Base-by-base conservation (phyloP, 2,329 filamentous ascomycete genomes). In the Neophaeococcomyces mojaviensis region DNA sequence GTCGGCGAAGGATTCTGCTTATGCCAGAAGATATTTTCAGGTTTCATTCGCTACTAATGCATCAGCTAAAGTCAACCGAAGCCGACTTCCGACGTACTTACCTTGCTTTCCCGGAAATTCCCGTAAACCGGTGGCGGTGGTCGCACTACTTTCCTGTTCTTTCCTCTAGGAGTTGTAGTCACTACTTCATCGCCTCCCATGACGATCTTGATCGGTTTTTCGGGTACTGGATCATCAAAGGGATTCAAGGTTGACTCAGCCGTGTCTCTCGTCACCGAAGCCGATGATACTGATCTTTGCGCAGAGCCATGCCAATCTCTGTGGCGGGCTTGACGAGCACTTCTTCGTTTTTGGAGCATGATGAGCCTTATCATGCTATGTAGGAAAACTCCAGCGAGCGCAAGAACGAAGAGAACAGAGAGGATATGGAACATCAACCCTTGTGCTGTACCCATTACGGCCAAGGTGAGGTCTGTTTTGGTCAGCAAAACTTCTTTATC, bases 111-210 rank as follows among this genome's bases (percentile, higher is more conserved):
- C 43, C 87, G 74, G 86, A 87, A 94, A 1, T 88, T 68, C 0
- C 88, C 88, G 60, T 95, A 95, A 2, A 87, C 87, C 0, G 89
- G 88, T 3, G 89, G 88, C 7, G 81, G 78, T 16, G 73, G 54
- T 56, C 59, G 61, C 45, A 62, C 48, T 16, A 81, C 80, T 34
- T 68, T 67, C 0, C 74, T 67, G 48, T 77, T 73, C 40, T 54
- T 49, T 44, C 73, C 62, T 3, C 74, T 77, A 26, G 53, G 54
- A 28, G 58, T 57, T 18, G 53, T 44, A 2, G 69, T 74, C 15
- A 78, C 76, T 58, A 88, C 86, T 58, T 89, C 84, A 58, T 92
- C 87, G 33, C 78, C 74, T 2, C 81, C 79, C 37, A 90, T 72
- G 15, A 85, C 77, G 9, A 94, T 86, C 33, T 76, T 81, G 50